Percentiles rank a stretch among this genome's conserved stretches.
Conservation (phyloP, 2,329 filamentous ascomycete genomes). For the Biscogniauxia mediterranea region DNA sequence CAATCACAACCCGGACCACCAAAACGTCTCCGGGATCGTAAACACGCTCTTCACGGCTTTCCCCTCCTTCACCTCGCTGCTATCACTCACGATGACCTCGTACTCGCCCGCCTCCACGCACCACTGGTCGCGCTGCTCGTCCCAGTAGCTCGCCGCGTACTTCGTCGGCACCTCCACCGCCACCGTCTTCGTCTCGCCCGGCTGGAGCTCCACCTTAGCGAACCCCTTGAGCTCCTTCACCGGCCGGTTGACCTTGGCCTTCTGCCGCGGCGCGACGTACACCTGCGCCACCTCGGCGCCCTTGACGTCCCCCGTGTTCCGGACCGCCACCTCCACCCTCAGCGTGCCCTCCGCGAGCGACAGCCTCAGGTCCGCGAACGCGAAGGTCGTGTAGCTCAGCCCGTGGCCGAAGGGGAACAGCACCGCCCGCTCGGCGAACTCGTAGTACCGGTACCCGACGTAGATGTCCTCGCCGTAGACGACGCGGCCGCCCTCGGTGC, state of each 20-base stretch:
- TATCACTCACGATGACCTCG: conserved; percentile 58
- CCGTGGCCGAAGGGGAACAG: conserved; percentile 80
- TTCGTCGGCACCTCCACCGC: conserved; percentile 59
- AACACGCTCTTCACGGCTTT: conserved; percentile 53
- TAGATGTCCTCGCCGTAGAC: conserved; percentile 81
- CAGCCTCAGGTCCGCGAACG: conserved; percentile 49
- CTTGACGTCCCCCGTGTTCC: conserved; percentile 56
- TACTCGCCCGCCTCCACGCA: conserved; percentile 65
- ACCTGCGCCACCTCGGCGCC: conserved; percentile 59
- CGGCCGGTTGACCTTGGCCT: conserved; percentile 53
- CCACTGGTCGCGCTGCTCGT: conserved; percentile 66
- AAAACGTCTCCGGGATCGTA: conserved; percentile 58
- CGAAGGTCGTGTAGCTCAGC: conserved; percentile 73
- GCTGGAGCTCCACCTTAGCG: conserved; percentile 59
- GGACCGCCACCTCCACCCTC: conserved; percentile 50
- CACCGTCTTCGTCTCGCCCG: conserved; percentile 57
- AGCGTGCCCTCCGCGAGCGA: conserved; percentile 46
- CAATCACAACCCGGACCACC: conserved; percentile 62
- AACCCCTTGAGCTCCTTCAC: conserved; percentile 66
- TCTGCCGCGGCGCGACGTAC: conserved; percentile 52
- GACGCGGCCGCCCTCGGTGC: conserved; percentile 66
- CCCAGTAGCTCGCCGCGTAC: conserved; percentile 68
- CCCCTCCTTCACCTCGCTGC: conserved; percentile 47
- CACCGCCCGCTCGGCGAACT: conserved; percentile 62
- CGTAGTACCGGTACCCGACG: conserved; percentile 78